phyloP scores from a whole-genome alignment of 2,329 filamentous ascomycete genomes.

The Sporothrix sp. region DNA sequence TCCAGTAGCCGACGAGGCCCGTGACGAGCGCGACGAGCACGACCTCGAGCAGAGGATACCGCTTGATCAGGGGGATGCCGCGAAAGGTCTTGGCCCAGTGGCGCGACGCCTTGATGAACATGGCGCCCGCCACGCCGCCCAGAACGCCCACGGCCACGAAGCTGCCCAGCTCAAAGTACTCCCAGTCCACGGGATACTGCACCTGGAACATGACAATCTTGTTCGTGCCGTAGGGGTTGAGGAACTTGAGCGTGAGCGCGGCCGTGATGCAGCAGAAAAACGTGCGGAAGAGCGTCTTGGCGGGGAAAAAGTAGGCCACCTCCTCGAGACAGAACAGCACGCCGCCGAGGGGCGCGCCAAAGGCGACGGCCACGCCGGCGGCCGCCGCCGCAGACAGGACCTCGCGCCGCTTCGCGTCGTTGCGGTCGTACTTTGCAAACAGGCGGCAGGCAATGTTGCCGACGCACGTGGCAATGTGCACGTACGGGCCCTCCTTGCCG shows the following conservation, averaged over 20 bases:
- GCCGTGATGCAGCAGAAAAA: slow-evolving; percentile 99
- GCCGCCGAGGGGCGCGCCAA: slow-evolving; percentile 86
- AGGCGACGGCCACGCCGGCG: slow-evolving; percentile 86
- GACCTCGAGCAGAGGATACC: slow-evolving; percentile 77
- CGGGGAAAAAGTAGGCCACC: slow-evolving; percentile 93
- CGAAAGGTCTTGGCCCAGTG: slow-evolving; percentile 86
- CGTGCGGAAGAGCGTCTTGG: slow-evolving; percentile 99
- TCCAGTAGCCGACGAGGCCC: slow-evolving; percentile 86
- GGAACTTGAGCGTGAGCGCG: slow-evolving; percentile 80
- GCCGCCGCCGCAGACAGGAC: slow-evolving; percentile 86
- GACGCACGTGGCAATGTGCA: slow-evolving; percentile 95
- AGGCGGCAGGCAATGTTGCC: slow-evolving; percentile 89
- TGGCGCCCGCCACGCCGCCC: slow-evolving; percentile 85
- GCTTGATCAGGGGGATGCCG: slow-evolving; percentile 69
- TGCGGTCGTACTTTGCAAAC: slow-evolving; percentile 68
- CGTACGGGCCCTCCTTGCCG: slow-evolving; percentile 88
- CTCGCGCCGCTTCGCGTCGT: slow-evolving; percentile 88
- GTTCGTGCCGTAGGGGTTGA: slow-evolving; percentile 90
- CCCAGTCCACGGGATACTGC: slow-evolving; percentile 84
- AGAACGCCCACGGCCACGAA: slow-evolving; percentile 79
- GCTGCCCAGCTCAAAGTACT: slow-evolving; percentile 85
- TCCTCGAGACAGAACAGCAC: slow-evolving; percentile 96
- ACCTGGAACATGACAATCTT: slow-evolving; percentile 96
- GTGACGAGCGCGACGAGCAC: slow-evolving; percentile 69
- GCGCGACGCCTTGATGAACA: slow-evolving; percentile 79